Percentiles rank a stretch among this genome's conserved stretches.
These are phyloP conservation scores for Persicaria tinctoria DNA, from an alignment of 148 eudicot species.

Conservation along the genomic window DNA sequence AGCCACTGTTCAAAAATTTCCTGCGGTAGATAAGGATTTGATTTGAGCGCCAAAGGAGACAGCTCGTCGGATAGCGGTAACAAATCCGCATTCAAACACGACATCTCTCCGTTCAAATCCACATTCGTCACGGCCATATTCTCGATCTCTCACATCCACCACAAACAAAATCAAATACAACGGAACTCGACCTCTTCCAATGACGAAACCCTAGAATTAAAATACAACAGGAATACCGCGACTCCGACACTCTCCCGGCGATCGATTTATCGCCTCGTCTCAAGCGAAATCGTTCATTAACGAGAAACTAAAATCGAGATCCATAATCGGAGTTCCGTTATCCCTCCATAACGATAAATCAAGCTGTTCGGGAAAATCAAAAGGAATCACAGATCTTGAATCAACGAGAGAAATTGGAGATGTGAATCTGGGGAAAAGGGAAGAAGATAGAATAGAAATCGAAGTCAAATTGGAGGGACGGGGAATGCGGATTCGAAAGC, in stretches of 20 bases:
- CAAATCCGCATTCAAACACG: slow-evolving; percentile 53
- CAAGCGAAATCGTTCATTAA: not conserved
- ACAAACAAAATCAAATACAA: slow-evolving; percentile 18
- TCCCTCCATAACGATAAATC: not conserved
- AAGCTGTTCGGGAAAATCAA: not conserved
- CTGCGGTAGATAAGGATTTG: slow-evolving; percentile 62
- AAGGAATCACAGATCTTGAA: slow-evolving; percentile 20
- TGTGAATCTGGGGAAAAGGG: slow-evolving; percentile 14
- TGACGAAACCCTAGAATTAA: slow-evolving; percentile 4
- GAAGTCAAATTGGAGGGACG: slow-evolving; percentile 1
- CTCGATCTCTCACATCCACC: slow-evolving; percentile 22
- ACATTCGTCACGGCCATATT: slow-evolving; percentile 39
- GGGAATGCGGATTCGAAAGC: not conserved
- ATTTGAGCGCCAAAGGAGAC: slow-evolving; percentile 61
- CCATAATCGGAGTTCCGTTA: not conserved
- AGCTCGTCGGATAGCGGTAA: slow-evolving; percentile 67
- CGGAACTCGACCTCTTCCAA: slow-evolving; percentile 3
- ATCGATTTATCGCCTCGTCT: not conserved
- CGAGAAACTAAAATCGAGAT: slow-evolving; percentile 19
- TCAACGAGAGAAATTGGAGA: not conserved
- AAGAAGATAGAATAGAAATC: not conserved
- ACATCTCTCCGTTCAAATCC: slow-evolving; percentile 71
- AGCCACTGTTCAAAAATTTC: slow-evolving; percentile 88
- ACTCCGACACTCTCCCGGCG: not conserved
- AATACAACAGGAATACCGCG: not conserved